phyloP scores from a whole-genome alignment of 2,329 filamentous ascomycete genomes.

The Zymoseptoria pseudotritici region DNA sequence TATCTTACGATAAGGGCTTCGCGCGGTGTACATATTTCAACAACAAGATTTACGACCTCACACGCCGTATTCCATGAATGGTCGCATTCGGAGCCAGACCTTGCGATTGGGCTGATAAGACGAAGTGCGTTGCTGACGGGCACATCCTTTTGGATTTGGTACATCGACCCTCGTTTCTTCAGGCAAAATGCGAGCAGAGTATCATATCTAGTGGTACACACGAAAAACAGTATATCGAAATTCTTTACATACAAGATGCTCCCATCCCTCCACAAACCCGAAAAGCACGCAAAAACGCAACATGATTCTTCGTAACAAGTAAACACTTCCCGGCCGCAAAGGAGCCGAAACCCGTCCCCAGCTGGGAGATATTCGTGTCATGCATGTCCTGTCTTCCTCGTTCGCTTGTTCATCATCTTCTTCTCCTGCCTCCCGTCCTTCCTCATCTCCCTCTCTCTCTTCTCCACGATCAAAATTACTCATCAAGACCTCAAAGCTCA shows the following conservation, averaged over 20 bases:
- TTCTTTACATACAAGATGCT: neutral
- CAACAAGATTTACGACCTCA: neutral
- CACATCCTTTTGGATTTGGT: too few species aligned
- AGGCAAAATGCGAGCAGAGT: too few species aligned
- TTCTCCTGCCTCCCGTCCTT: neutral
- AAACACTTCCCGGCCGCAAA: neutral
- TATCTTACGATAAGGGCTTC: neutral
- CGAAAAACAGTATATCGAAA: neutral
- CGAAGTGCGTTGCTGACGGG: too few species aligned
- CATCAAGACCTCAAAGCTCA: constrained; percentile 38
- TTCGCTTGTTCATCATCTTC: neutral
- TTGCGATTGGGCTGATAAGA: too few species aligned
- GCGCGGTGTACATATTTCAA: neutral
- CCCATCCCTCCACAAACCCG: neutral
- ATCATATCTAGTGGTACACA: neutral
- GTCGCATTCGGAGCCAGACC: too few species aligned
- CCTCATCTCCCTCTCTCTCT: neutral
- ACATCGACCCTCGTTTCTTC: too few species aligned
- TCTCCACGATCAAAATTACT: neutral
- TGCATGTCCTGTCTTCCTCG: neutral
- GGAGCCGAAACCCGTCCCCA: neutral
- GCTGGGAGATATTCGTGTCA: neutral
- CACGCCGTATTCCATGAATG: neutral
- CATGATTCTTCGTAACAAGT: neutral
- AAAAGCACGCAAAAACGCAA: neutral